Evolutionary conservation across 1,139 yeast genomes (phyloP).

Genomic region (Debaryomyces sp.): DNA sequence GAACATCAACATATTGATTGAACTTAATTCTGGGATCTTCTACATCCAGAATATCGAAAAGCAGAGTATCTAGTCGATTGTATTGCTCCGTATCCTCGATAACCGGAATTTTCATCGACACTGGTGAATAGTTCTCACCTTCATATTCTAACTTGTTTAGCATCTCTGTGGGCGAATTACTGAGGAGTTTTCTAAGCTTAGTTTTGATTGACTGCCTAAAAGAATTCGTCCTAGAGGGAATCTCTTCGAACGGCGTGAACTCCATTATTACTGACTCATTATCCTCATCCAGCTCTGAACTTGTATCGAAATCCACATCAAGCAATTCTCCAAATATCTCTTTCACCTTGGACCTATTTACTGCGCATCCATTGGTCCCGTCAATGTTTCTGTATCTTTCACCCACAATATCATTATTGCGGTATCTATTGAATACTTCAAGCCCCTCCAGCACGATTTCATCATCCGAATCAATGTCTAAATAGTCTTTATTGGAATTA

Average conservation of each 20-base stretch:
- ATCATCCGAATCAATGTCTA: not conserved
- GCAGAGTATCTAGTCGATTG: constrained; percentile 6
- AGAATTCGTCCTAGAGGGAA: not conserved
- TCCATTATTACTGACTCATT: constrained; percentile 5
- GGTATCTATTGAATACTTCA: constrained; percentile 5
- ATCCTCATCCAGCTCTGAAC: not conserved
- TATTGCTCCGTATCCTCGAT: constrained; percentile 8
- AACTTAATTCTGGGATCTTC: constrained; percentile 15
- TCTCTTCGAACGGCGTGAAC: constrained; percentile 7
- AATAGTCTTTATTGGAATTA: not conserved
- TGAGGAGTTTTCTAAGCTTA: constrained; percentile 7
- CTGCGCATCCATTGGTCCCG: not conserved
- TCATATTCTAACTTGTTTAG: not conserved
- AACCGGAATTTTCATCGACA: constrained; percentile 12
- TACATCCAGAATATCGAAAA: not conserved
- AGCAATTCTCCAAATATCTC: constrained; percentile 2
- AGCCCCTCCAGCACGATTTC: not conserved
- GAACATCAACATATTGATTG: constrained; percentile 18
- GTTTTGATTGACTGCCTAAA: constrained; percentile 3
- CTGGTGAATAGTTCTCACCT: constrained; percentile 11
- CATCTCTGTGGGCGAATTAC: constrained; percentile 3
- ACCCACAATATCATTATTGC: not conserved
- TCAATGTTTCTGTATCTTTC: not conserved
- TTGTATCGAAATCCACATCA: constrained; percentile 4
- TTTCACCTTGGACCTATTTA: not conserved